Conservation (phyloP, 2,329 filamentous ascomycete species). For the Fusarium buharicum region DNA sequence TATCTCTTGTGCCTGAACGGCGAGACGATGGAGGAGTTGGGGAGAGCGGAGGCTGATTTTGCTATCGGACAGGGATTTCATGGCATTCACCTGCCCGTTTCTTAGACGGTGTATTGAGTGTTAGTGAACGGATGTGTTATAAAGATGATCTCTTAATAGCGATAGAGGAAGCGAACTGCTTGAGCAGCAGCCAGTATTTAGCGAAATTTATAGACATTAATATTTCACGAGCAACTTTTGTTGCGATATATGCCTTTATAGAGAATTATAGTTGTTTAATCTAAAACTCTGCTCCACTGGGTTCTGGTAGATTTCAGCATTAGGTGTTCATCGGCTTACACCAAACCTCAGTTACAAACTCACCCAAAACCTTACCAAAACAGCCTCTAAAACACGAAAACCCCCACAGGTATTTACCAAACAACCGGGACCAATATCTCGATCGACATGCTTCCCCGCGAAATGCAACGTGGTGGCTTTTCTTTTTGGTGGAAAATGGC, state of each 20-base stretch:
- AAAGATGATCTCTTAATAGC: background rate
- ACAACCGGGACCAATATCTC: conserved; percentile 7
- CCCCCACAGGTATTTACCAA: conserved; percentile 18
- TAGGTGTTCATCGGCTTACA: background rate
- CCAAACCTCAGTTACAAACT: background rate
- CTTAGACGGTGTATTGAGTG: background rate
- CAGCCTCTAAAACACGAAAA: conserved; percentile 7
- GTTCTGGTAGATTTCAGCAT: no score
- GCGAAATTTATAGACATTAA: background rate
- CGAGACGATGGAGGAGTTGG: conserved; percentile 69
- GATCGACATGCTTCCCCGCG: conserved; percentile 38
- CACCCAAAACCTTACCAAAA: background rate
- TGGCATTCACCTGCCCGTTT: conserved; percentile 59
- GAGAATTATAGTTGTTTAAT: no score
- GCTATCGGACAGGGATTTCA: conserved; percentile 74
- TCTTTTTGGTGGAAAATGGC: conserved; percentile 36
- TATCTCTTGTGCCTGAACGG: conserved; percentile 75
- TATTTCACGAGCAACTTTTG: background rate
- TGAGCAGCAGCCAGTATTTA: background rate
- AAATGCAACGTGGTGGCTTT: conserved; percentile 43
- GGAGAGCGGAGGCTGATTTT: conserved; percentile 70
- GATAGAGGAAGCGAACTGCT: background rate
- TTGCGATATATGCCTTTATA: no score
- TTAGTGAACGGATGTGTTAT: background rate
- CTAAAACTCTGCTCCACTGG: no score